Percentiles rank a stretch among this genome's conserved stretches.
Conservation (phyloP, 1,284 basidiomycete genomes). For the Fomitopsis palustris region DNA sequence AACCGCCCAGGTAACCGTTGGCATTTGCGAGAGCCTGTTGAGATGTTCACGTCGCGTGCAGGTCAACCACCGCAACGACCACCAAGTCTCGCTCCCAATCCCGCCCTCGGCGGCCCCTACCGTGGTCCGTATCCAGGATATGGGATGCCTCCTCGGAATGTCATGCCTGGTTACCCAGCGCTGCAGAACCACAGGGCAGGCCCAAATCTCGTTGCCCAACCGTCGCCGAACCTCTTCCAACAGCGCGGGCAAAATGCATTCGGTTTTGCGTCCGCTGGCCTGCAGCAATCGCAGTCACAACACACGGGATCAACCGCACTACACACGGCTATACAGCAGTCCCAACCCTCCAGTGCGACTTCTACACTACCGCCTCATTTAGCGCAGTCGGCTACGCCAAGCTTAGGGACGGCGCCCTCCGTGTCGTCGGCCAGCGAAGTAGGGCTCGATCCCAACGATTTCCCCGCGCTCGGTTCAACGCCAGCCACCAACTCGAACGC, state of each 20-base stretch:
- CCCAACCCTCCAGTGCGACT: conserved; percentile 47
- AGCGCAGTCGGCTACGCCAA: conserved; percentile 45
- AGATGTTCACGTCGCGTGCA: conserved; percentile 33
- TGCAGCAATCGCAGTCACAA: conserved; percentile 41
- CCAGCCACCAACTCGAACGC: conserved; percentile 32
- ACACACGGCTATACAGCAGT: conserved; percentile 29
- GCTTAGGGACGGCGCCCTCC: conserved; percentile 45
- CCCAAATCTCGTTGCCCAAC: conserved; percentile 55
- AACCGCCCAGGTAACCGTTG: conserved; percentile 34
- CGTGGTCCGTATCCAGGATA: conserved; percentile 62
- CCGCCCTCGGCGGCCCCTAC: conserved; percentile 58
- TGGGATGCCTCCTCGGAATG: conserved; percentile 59
- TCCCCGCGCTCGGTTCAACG: conserved; percentile 73
- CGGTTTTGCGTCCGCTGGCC: conserved; percentile 50
- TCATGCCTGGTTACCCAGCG: conserved; percentile 49
- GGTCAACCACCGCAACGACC: conserved; percentile 79
- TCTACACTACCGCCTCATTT: conserved; percentile 53
- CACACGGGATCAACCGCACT: conserved; percentile 37
- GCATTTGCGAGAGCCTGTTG: conserved; percentile 12
- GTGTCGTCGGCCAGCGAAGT: conserved; percentile 67
- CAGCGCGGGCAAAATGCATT: conserved; percentile 55
- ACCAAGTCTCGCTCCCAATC: conserved; percentile 65
- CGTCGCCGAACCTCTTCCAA: conserved; percentile 61
- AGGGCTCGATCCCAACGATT: conserved; percentile 82
- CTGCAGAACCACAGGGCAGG: conserved; percentile 57